Percentiles rank a stretch among this genome's conserved stretches.
Evolutionary conservation across 352 stramenopile species (phyloP).

Genomic region (Phytophthora crassamura): DNA sequence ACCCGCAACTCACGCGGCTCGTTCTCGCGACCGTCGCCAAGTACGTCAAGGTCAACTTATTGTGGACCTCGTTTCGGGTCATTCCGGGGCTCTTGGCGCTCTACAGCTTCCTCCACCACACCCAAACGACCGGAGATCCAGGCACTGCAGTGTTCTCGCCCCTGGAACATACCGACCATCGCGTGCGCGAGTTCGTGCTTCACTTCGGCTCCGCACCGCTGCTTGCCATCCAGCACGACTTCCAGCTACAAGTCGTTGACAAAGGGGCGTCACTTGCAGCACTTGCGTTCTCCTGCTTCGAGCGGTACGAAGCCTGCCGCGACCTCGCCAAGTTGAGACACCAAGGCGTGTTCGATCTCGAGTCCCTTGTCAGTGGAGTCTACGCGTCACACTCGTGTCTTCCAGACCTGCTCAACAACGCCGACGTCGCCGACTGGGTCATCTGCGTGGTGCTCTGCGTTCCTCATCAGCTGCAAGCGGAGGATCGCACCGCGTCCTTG

Average conservation of each 20-base stretch:
- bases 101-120: slow-evolving; percentile 47
- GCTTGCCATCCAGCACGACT: slow-evolving; percentile 63
- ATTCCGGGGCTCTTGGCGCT: slow-evolving; percentile 57
- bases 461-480: slow-evolving; percentile 40
- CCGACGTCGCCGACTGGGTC: slow-evolving; percentile 54
- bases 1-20: slow-evolving; percentile 56
- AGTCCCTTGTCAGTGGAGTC: slow-evolving; percentile 37
- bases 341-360: slow-evolving; percentile 56
- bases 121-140: slow-evolving; percentile 8
- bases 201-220: slow-evolving; percentile 65
- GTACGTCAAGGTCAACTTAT: slow-evolving; percentile 68
- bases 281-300: slow-evolving; percentile 66
- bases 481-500: slow-evolving; percentile 2
- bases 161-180: slow-evolving; percentile 46
- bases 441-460: slow-evolving; percentile 64
- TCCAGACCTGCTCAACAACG: slow-evolving; percentile 26
- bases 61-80: slow-evolving; percentile 58
- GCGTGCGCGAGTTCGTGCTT: slow-evolving; percentile 63
- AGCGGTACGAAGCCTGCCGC: slow-evolving; percentile 49
- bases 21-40: slow-evolving; percentile 59
- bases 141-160: slow-evolving; percentile 30
- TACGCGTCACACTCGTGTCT: slow-evolving; percentile 38
- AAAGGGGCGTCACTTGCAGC: slow-evolving; percentile 34
- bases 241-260: slow-evolving; percentile 46
- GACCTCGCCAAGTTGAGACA: slow-evolving; percentile 64